Evolutionary conservation across 495 filamentous ascomycete species (phyloP), one percentile per base, ranked within the genome.

Genomic region (Hypoxylon trugodes): DNA sequence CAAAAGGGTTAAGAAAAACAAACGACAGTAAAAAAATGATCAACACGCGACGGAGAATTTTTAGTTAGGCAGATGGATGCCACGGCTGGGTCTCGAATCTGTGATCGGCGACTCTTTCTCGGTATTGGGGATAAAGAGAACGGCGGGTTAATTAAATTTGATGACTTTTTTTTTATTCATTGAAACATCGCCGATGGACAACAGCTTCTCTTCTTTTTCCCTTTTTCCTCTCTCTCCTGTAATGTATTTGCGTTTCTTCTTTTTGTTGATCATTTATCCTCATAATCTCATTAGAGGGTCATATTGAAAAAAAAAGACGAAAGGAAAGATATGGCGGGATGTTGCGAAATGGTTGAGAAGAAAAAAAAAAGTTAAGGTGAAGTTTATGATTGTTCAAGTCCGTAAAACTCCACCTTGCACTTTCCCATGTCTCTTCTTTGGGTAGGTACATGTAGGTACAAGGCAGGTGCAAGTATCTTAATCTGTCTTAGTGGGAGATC

Each of bases 21-120:
- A 37, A 28, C 8, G 37, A 59, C 30, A 52, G 16, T 33, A 52
- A 47, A 43, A 47, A 53, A 58, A 61, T 46, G 64, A 61, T 67
- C 64, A 67, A 61, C 64, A 67, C 64, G 64, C 64, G 64, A 67
- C 64, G 64, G 64, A 54, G 58, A 67, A 58, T 67, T 61, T 65
- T 61, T 58, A 53, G 47, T 46, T 57, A 37, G 35, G 25, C 15
- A 18, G 42, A 38, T 21, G 42, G 64, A 58, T 53, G 51, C 41
- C 53, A 60, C 53, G 58, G 64, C 40, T 54, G 38, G 64, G 64
- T 67, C 64, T 67, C 64, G 64, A 67, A 61, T 67, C 53, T 67
- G 18, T 22, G 58, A 67, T 67, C 64, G 64, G 58, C 64, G 53
- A 51, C 26, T 43, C 30, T 50, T 48, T 61, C 58, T 67, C 64